A percentile compares a stretch with the other conserved stretches of the same genome.
These are phyloP conservation scores for Fusarium vanettenii DNA, from an alignment of 2,329 filamentous ascomycete species.

Conservation along the genomic window DNA sequence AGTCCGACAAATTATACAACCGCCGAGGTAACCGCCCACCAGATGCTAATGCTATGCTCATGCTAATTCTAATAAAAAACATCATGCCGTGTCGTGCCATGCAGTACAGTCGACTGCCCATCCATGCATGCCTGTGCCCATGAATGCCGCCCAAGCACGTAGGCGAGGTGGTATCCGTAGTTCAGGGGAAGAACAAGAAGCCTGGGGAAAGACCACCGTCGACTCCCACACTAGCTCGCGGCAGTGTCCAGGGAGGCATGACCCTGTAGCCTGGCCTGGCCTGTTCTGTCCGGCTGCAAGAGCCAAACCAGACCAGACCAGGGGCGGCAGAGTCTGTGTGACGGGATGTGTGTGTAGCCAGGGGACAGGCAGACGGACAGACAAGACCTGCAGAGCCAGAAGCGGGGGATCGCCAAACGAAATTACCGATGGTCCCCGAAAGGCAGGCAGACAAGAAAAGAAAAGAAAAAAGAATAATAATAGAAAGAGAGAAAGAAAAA, in stretches of 20 bases:
- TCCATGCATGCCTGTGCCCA: constrained; percentile 15
- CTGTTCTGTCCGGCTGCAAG: constrained; percentile 2
- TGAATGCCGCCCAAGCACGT: constrained; percentile 14
- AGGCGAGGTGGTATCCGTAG: background rate
- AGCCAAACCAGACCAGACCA: constrained; percentile 6
- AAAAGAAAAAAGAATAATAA: constrained; percentile 9
- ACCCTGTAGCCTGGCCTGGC: constrained; percentile 3
- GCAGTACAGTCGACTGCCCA: background rate
- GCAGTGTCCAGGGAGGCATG: background rate
- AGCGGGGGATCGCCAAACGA: constrained; percentile 6
- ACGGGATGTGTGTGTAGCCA: constrained; percentile 3
- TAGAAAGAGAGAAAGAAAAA: background rate
- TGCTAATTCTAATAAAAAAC: constrained; percentile 25
- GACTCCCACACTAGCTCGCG: constrained; percentile 6
- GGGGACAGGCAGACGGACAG: background rate
- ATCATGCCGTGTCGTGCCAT: constrained; percentile 7
- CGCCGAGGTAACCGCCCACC: constrained; percentile 30
- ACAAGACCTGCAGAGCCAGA: background rate
- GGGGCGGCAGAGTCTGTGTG: constrained; percentile 3
- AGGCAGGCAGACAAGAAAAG: background rate
- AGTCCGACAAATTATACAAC: constrained; percentile 27
- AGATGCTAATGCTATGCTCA: constrained; percentile 27
- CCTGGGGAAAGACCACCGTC: background rate
- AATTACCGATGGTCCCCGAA: constrained; percentile 3
- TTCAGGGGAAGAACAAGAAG: constrained; percentile 8